These are phyloP conservation scores for Phytophthora citrophthora DNA, from an alignment of 352 stramenopile genomes.

Conservation along the genomic window DNA sequence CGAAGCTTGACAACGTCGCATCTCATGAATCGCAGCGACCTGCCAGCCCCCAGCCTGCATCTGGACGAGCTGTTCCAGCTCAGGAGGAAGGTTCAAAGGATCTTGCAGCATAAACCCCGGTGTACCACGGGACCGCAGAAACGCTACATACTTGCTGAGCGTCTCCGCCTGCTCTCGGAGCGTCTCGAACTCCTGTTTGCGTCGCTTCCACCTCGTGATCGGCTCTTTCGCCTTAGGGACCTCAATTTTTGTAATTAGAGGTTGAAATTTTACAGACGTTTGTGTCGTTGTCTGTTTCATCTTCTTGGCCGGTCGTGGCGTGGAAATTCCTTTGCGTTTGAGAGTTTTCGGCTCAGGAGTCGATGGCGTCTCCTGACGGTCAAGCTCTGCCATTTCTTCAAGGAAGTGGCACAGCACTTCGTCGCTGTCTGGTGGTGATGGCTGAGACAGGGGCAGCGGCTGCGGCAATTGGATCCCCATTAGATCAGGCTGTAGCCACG, in stretches of 20 bases:
- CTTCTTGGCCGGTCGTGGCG: constrained; percentile 9
- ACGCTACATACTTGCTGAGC: constrained; percentile 10
- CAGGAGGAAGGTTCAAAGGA: neutral
- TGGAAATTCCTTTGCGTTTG: constrained; percentile 3
- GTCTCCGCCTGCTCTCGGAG: constrained; percentile 18
- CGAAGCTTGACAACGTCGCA: constrained; percentile 4
- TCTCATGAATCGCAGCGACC: constrained; percentile 6
- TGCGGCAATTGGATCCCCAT: constrained; percentile 11
- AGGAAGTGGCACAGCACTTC: constrained; percentile 32
- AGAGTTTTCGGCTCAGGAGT: constrained; percentile 3
- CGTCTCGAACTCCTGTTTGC: constrained; percentile 27
- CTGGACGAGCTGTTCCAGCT: constrained; percentile 20
- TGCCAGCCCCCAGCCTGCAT: constrained; percentile 16
- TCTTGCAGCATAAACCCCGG: neutral
- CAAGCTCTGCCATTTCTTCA: constrained; percentile 47
- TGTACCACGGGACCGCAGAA: constrained; percentile 5
- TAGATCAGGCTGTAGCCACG: neutral
- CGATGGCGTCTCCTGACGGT: constrained; percentile 30
- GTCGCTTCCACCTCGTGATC: constrained; percentile 22
- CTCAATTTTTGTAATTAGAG: neutral
- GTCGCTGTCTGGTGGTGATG: constrained; percentile 13
- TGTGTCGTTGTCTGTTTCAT: neutral
- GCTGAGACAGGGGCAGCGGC: constrained; percentile 18
- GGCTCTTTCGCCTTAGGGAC: neutral
- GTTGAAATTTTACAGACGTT: neutral